Percentiles rank a stretch among this genome's conserved stretches.
Conservation (phyloP, 192 early-diverging fungal species). For the Rhizophlyctis rosea region DNA sequence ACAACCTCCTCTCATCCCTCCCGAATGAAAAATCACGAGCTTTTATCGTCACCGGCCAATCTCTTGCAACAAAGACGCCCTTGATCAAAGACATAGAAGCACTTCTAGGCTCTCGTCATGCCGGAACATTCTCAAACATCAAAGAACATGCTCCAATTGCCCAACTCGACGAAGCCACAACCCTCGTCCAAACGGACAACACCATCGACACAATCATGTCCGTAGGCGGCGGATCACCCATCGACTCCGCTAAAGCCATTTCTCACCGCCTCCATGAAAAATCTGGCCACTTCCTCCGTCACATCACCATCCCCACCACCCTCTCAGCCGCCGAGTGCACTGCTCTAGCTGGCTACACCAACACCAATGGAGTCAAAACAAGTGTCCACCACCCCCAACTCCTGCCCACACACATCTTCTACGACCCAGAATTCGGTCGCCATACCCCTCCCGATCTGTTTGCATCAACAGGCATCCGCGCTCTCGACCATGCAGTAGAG, state of each 20-base stretch:
- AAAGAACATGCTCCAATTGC: conserved; percentile 15
- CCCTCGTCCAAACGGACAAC: neutral
- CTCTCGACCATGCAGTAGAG: conserved; percentile 12
- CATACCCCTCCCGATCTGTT: conserved; percentile 12
- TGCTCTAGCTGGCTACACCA: conserved; percentile 1
- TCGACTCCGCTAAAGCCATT: conserved; percentile 15
- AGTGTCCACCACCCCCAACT: neutral
- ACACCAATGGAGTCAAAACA: conserved; percentile 3
- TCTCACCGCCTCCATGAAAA: conserved; percentile 2
- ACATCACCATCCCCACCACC: conserved; percentile 7
- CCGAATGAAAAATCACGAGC: conserved; percentile 5
- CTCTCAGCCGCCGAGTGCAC: conserved; percentile 10
- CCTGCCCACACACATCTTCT: conserved; percentile 4
- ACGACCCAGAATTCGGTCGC: neutral
- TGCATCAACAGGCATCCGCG: conserved; percentile 8
- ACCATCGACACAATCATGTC: conserved; percentile 18
- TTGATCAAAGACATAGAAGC: conserved; percentile 7
- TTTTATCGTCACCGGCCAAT: conserved; percentile 11
- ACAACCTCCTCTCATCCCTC: conserved; percentile 8
- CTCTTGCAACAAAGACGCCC: conserved; percentile 9
- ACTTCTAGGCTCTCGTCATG: conserved; percentile 3
- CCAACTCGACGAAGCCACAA: conserved; percentile 11
- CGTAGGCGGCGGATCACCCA: conserved; percentile 15
- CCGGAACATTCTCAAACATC: conserved; percentile 12
- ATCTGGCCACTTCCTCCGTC: neutral